Percentiles rank a stretch among this genome's conserved stretches.
Evolutionary conservation across 345 rosid species (phyloP).

Genomic region (Melaleuca alternifolia): DNA sequence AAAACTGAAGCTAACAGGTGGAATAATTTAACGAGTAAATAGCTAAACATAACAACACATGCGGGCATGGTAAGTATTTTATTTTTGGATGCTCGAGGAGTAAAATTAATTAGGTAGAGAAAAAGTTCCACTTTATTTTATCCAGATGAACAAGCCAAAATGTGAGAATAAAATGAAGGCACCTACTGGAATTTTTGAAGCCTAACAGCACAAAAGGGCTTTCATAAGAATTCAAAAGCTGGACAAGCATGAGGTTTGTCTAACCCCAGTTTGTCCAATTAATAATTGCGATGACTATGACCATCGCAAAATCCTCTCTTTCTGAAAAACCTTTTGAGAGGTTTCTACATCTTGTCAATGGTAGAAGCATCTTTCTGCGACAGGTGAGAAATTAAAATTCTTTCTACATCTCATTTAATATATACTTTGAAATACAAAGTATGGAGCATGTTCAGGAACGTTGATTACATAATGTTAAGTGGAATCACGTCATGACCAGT

Average conservation of each 20-base stretch:
- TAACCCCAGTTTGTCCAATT: background rate
- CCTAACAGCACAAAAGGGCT: background rate
- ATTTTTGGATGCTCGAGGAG: background rate
- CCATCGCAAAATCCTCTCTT: background rate
- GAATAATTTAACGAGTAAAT: background rate
- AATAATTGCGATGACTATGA: background rate
- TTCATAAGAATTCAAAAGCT: background rate
- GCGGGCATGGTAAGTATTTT: background rate
- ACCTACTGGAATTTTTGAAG: background rate
- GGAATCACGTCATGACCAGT: background rate
- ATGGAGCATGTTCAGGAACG: background rate
- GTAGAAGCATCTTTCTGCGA: background rate
- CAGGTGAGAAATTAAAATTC: background rate
- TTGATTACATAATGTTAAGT: background rate
- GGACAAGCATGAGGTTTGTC: background rate
- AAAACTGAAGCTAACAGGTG: background rate
- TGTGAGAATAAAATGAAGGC: background rate
- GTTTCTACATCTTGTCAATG: background rate
- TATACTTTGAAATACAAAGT: background rate
- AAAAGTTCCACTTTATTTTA: background rate
- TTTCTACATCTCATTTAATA: background rate
- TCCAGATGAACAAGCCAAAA: background rate
- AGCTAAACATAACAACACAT: background rate
- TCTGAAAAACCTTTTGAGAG: background rate
- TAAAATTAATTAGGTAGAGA: background rate